Evolutionary conservation across 83 land plant genomes (phyloP).

Genomic region (Diphasiastrum complanatum): DNA sequence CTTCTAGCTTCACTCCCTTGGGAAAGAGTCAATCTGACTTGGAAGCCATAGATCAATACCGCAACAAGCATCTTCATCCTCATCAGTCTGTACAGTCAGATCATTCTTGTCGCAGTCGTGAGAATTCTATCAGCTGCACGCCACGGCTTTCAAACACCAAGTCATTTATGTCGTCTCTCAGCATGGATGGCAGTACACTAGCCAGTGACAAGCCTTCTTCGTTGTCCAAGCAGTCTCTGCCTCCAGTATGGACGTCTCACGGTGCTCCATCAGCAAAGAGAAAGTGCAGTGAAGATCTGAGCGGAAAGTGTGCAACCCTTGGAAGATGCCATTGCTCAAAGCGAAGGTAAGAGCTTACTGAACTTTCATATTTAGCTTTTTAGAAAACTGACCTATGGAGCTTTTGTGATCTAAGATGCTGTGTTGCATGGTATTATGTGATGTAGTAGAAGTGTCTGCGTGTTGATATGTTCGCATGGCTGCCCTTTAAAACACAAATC

Average conservation of each 20-base stretch:
- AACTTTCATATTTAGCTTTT: neutral
- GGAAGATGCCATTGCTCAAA: conserved; percentile 84
- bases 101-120: conserved; percentile 32
- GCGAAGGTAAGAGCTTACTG: conserved; percentile 42
- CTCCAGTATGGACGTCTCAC: conserved; percentile 26
- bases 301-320: conserved; percentile 50
- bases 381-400: no score
- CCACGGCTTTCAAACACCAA: conserved; percentile 53
- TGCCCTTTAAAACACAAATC: neutral
- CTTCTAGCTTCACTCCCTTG: no score
- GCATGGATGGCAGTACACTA: conserved; percentile 39
- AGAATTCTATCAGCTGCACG: conserved; percentile 44
- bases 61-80: conserved; percentile 33
- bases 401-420: no score
- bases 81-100: conserved; percentile 48
- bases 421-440: neutral
- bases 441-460: neutral
- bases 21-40: neutral
- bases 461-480: neutral
- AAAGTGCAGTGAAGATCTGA: conserved; percentile 56
- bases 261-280: conserved; percentile 25
- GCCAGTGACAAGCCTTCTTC: conserved; percentile 28
- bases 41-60: conserved; percentile 13
- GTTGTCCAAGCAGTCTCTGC: conserved; percentile 39
- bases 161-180: conserved; percentile 47